phyloP scores from a whole-genome alignment of 2,329 filamentous ascomycete genomes.

The Thielaviopsis punctulata region DNA sequence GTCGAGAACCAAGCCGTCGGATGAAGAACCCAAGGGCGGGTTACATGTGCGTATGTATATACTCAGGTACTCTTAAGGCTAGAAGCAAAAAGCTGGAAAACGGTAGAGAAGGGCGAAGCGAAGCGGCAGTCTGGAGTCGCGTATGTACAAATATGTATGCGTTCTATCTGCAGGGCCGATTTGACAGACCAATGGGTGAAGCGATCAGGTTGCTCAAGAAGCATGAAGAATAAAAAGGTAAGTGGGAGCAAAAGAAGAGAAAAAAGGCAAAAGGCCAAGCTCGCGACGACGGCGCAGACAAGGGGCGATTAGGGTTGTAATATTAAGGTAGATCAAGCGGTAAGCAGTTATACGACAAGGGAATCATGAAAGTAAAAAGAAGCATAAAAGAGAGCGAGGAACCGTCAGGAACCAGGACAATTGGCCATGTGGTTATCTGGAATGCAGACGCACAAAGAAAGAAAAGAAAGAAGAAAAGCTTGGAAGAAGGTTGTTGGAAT shows the following conservation, averaged over 20 bases:
- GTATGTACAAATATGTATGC: not conserved
- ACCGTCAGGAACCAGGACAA: not conserved
- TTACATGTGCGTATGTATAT: not conserved
- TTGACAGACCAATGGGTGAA: not conserved
- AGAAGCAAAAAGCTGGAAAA: not conserved
- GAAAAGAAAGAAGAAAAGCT: not conserved
- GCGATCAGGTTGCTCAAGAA: not conserved
- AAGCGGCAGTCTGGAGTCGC: not conserved
- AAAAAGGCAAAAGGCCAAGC: not conserved
- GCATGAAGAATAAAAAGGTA: not conserved
- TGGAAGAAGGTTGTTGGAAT: not conserved
- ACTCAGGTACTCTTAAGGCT: too few species aligned
- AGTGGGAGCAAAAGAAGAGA: not conserved
- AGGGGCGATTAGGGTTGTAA: not conserved
- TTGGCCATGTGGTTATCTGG: not conserved
- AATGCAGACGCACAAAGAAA: too few species aligned
- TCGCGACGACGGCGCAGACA: not conserved
- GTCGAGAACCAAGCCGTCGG: not conserved
- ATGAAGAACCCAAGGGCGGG: not conserved
- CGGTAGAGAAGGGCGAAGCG: not conserved
- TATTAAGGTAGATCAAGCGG: not conserved
- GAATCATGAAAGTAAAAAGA: not conserved
- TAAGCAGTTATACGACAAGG: not conserved
- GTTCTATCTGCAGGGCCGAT: not conserved
- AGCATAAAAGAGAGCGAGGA: not conserved